These are phyloP conservation scores for Colletotrichum sp. DNA, from an alignment of 2,329 filamentous ascomycete species.

Conservation along the genomic window DNA sequence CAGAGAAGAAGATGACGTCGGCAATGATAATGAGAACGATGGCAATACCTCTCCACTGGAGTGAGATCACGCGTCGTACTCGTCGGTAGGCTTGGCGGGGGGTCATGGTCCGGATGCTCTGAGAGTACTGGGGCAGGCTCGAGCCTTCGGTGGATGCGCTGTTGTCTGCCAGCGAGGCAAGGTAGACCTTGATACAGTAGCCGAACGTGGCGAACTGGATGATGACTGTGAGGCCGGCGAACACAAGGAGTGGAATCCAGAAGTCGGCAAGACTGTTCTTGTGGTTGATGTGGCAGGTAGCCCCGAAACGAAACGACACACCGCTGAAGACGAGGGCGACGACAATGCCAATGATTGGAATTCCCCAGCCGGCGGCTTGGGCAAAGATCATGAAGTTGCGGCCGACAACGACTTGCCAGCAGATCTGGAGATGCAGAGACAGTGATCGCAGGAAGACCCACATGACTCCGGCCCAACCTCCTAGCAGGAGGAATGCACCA, in stretches of 20 bases:
- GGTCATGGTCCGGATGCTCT: conserved; percentile 77
- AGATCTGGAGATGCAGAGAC: conserved; percentile 95
- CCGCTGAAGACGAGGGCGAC: conserved; percentile 84
- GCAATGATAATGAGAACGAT: conserved; percentile 89
- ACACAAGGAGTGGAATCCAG: conserved; percentile 86
- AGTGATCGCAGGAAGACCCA: conserved; percentile 93
- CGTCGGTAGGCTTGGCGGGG: conserved; percentile 88
- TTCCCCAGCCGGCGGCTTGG: conserved; percentile 81
- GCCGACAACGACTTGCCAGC: conserved; percentile 93
- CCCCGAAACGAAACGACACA: conserved; percentile 92
- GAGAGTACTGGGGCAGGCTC: conserved; percentile 74
- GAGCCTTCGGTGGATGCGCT: conserved; percentile 74
- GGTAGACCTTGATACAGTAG: conserved; percentile 95
- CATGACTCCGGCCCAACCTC: conserved; percentile 82
- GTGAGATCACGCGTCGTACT: conserved; percentile 81
- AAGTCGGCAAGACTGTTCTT: conserved; percentile 81
- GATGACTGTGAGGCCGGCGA: conserved; percentile 77
- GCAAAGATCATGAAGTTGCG: conserved; percentile 88
- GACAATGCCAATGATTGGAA: conserved; percentile 77
- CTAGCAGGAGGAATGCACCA: conserved; percentile 83
- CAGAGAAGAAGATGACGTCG: conserved; percentile 92
- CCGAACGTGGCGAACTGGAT: conserved; percentile 85
- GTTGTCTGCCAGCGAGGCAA: conserved; percentile 80
- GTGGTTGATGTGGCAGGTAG: conserved; percentile 94
- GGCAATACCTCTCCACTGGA: conserved; percentile 93